Evolutionary conservation across 495 filamentous ascomycete genomes (phyloP).

Genomic region (Terfezia boudieri): DNA sequence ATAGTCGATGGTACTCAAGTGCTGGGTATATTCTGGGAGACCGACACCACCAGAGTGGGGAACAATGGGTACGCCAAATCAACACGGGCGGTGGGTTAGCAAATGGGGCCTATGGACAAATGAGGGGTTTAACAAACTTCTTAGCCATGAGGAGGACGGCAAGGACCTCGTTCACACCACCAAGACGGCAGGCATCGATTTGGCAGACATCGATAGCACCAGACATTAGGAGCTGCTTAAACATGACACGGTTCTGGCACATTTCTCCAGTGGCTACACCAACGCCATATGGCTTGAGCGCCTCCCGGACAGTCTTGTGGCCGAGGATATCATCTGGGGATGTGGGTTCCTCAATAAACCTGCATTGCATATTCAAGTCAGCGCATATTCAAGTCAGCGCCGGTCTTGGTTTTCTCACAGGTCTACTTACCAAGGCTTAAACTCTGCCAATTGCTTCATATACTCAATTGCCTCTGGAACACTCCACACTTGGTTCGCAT

Average conservation of each 20-base stretch:
- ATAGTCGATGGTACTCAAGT: slow-evolving; percentile 84
- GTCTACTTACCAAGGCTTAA: slow-evolving; percentile 45
- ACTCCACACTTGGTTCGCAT: slow-evolving; percentile 89
- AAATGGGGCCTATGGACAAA: background rate
- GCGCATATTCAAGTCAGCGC: background rate
- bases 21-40: slow-evolving; percentile 83
- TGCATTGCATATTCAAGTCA: background rate
- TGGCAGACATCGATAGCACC: slow-evolving; percentile 75
- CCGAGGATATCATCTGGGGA: slow-evolving; percentile 80
- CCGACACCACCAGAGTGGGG: slow-evolving; percentile 81
- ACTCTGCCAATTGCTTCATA: slow-evolving; percentile 63
- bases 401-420: background rate
- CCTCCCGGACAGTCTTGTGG: slow-evolving; percentile 63
- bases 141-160: slow-evolving; percentile 78
- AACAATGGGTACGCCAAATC: slow-evolving; percentile 46
- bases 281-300: slow-evolving; percentile 48
- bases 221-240: slow-evolving; percentile 69
- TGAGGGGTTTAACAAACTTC: slow-evolving; percentile 29
- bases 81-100: slow-evolving; percentile 14
- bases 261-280: slow-evolving; percentile 88
- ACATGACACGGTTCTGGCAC: slow-evolving; percentile 87
- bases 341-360: slow-evolving; percentile 90
- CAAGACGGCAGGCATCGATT: slow-evolving; percentile 76
- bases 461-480: slow-evolving; percentile 78
- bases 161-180: slow-evolving; percentile 80